Evolutionary conservation across 2,329 filamentous ascomycete genomes (phyloP), one percentile per base, ranked within the genome.

Genomic region (Xylaria hypoxylon): DNA sequence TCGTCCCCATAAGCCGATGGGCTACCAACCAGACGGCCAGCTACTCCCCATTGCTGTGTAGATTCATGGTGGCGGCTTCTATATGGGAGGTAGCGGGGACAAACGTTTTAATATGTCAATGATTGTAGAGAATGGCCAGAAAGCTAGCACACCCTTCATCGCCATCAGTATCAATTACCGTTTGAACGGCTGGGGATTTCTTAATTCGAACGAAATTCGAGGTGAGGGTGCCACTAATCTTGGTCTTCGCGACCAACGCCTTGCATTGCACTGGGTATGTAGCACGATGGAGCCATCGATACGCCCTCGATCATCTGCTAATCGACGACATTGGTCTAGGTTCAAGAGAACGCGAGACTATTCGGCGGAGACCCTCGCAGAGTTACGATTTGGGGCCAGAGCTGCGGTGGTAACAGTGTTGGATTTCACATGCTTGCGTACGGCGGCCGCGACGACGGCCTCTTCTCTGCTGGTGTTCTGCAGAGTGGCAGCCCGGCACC

Each of bases 61-160:
- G 48, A 45, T 61, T 11, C 58, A 53, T 22, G 58, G 48, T n/a
- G 48, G 35, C 13, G 48, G 48, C 38, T 61, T 61, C 47, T 62
- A 48, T 17, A 56, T 56, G 51, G 59, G 51, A 56, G 59, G 51
- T 15, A 56, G 42, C 19, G 50, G 17, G 7, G 59, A 62, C 31
- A 55, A 55, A n/a, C 59, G 59, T 28, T 62, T 56, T 42, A 62
- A 56, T 28, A 26, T 62, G 51, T 56, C 51, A 17, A 31, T 62
- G 19, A 62, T 62, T 5, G 51, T 62, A 7, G 59, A 61, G 42
- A 53, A 55, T 45, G 48, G 38, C n/a, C 38, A 53, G 11, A 45
- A 53, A 11, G 48, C 48, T 5, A 48, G 38, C 13, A 61, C 48
- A 2, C 59, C 59, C n/a, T 61, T 61, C 48, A 61, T 61, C 24